These are phyloP conservation scores for Pterula multifida DNA, from an alignment of 1,284 basidiomycete species.

Conservation along the genomic window DNA sequence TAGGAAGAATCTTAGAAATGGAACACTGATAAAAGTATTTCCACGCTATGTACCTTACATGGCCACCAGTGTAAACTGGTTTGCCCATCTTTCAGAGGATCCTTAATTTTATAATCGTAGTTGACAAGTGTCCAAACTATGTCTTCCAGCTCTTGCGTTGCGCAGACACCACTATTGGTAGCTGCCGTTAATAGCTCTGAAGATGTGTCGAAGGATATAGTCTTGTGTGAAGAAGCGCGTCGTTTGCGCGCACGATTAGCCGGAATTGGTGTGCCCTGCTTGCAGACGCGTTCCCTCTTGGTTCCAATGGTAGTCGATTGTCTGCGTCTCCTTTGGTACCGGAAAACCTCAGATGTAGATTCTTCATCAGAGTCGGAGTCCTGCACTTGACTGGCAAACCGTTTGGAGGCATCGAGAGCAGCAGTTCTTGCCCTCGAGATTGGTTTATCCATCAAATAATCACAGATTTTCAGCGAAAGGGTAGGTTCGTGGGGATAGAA, in stretches of 20 bases:
- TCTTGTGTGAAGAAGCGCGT: background rate
- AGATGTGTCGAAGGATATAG: background rate
- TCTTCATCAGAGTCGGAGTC: background rate
- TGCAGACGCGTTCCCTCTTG: background rate
- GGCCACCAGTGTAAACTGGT: background rate
- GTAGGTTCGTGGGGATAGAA: background rate
- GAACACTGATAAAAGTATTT: conserved; percentile 14
- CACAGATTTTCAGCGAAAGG: no score
- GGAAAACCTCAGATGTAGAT: background rate
- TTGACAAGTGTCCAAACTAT: background rate
- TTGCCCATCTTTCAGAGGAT: background rate
- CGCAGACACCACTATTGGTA: background rate
- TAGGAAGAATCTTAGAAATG: conserved; percentile 8
- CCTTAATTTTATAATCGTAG: background rate
- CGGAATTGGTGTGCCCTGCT: background rate
- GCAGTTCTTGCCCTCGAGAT: background rate
- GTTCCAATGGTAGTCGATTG: background rate
- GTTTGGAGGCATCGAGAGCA: background rate
- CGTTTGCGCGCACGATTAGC: background rate
- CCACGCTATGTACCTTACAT: conserved; percentile 12
- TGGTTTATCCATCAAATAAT: background rate
- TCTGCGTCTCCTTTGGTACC: background rate
- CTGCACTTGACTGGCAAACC: background rate
- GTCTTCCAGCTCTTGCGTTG: background rate
- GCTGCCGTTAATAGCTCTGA: background rate